Evolutionary conservation across 345 rosid species (phyloP), one percentile per base, ranked within the genome.

Genomic region (Aegle marmelos): DNA sequence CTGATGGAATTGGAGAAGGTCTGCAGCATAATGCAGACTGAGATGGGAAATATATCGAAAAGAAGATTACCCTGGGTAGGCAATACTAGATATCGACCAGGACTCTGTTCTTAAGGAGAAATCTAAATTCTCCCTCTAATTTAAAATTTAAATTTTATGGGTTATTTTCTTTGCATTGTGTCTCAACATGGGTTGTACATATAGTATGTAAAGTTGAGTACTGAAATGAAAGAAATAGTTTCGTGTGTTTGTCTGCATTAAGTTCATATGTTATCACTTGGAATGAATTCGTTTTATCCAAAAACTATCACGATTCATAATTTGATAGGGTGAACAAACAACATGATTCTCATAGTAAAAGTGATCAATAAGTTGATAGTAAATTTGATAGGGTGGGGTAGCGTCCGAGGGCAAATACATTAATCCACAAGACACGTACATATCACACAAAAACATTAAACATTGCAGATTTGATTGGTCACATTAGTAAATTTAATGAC

Each of bases 71-170:
- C 80, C 30, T 77, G 77, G 62, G 45, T 60, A 16, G 78, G 74
- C 13, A 81, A 77, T 68, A 76, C 74, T 66, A 78, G 81, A 68
- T 45, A 66, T 53, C 81, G 83, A 70, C 89, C 88, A 14, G 83
- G 70, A 76, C 83, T 83, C 9, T 87, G 90, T 79, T 86, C 82
- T 50, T 85, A 76, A 84, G 24, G n/a, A 19, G 30, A 25, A 24
- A 25, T 65, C 39, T 14, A 1, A 45, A 3, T 11, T 41, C 1
- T 45, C 50, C 50, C 5, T 13, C 13, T 1, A 11, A 13, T 45
- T 45, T 45, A 45, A 45, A 45, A 11, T 45, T 45, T 45, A 8
- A 24, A 37, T 3, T 33, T 50, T 9, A 13, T 31, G 11, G 67
- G 36, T 4, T 31, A n/a, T 25, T 65, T 57, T 36, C 76, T 60